phyloP scores from a whole-genome alignment of 129 eudicot species.

The Saposhnikovia divaricata region DNA sequence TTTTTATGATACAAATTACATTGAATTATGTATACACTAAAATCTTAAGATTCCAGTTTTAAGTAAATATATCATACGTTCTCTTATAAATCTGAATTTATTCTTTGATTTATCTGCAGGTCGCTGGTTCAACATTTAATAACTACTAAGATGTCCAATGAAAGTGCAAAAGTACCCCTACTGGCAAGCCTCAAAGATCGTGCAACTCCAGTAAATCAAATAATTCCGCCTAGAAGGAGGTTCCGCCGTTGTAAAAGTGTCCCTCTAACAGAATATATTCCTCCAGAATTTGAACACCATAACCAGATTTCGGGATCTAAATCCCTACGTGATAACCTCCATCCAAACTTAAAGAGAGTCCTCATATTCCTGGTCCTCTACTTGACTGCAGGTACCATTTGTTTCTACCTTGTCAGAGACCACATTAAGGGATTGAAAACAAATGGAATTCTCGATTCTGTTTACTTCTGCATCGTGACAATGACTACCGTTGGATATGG shows the following conservation, averaged over 20 bases:
- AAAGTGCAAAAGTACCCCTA: conserved; percentile 28
- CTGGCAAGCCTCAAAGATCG: conserved; percentile 18
- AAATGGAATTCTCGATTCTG: conserved; percentile 52
- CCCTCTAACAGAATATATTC: conserved; percentile 41
- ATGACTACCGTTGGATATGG: conserved; percentile 98
- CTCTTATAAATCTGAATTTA: background rate
- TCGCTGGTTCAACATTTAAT: background rate
- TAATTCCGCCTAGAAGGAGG: conserved; percentile 36
- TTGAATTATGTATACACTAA: background rate
- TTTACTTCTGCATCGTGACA: conserved; percentile 84
- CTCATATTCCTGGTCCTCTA: conserved; percentile 40
- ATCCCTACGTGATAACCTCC: conserved; percentile 35
- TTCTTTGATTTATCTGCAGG: conserved; percentile 15
- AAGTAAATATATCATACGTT: background rate
- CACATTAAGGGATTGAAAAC: conserved; percentile 61
- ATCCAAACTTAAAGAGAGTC: conserved; percentile 59
- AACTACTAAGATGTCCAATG: conserved; percentile 38
- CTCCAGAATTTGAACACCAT: conserved; percentile 25
- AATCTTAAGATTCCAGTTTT: background rate
- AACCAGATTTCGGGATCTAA: conserved; percentile 19
- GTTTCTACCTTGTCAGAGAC: conserved; percentile 63
- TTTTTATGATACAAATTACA: background rate
- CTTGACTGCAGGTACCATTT: conserved; percentile 46
- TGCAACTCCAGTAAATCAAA: conserved; percentile 17
- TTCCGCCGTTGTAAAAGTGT: conserved; percentile 66